These are phyloP conservation scores for Tolypocladium pustulatum DNA, from an alignment of 2,329 filamentous ascomycete genomes.

Conservation along the genomic window DNA sequence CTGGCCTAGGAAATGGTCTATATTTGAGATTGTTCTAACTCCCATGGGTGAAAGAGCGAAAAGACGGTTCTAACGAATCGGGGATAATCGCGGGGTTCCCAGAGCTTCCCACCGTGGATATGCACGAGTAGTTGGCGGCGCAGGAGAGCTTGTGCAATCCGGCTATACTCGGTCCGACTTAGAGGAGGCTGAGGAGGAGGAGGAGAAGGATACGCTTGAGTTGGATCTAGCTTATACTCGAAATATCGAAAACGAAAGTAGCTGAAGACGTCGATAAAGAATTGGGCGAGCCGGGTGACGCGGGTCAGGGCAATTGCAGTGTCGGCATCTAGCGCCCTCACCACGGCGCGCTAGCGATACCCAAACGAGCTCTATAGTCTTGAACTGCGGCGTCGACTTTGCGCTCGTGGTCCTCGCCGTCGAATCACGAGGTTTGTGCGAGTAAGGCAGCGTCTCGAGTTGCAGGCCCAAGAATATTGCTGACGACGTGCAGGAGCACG, in stretches of 20 bases:
- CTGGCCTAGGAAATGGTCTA: neutral
- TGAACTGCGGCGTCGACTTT: neutral
- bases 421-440: neutral
- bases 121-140: neutral
- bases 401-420: neutral
- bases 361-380: neutral
- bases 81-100: neutral
- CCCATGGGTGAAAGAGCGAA: neutral
- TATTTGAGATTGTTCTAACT: neutral
- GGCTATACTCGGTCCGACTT: neutral
- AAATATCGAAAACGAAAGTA: neutral
- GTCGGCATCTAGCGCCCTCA: neutral
- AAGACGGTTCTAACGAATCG: neutral
- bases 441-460: neutral
- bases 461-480: neutral
- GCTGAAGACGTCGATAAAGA: neutral
- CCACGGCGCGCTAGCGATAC: neutral
- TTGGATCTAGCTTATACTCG: neutral
- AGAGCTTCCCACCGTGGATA: neutral
- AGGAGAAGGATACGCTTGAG: neutral
- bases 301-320: neutral
- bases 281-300: neutral
- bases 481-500: neutral
- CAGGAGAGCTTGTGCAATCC: neutral
- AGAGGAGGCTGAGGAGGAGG: neutral